Evolutionary conservation across 31 red algal species (phyloP).

Genomic region (Asparagopsis taxiformis): DNA sequence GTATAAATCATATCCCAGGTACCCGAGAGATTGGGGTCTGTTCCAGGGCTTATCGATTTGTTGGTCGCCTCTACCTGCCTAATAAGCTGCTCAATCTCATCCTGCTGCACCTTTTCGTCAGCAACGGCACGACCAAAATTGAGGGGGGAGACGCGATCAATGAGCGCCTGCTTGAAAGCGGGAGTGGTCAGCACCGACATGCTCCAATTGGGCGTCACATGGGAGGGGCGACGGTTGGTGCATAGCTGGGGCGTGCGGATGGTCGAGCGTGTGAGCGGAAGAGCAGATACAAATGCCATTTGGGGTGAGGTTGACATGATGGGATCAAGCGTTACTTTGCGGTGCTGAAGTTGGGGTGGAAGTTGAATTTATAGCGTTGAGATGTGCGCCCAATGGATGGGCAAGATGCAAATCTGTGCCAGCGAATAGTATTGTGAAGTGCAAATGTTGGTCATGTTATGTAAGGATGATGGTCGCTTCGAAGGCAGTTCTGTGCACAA

Average conservation of each 20-base stretch:
- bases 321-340: too few relatives aligned
- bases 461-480: too few relatives aligned
- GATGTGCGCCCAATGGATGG: too few relatives aligned
- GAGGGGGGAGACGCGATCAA: constrained; percentile 29
- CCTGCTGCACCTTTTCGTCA: constrained; percentile 26
- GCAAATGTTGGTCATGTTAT: too few relatives aligned
- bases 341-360: too few relatives aligned
- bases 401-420: too few relatives aligned
- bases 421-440: too few relatives aligned
- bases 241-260: not conserved
- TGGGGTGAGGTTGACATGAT: too few relatives aligned
- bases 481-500: too few relatives aligned
- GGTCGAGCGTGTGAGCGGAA: not conserved
- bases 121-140: constrained; percentile 57
- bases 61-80: constrained; percentile 80
- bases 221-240: not conserved
- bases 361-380: too few relatives aligned
- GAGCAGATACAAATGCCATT: not conserved
- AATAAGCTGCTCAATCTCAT: constrained; percentile 52
- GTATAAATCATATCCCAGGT: constrained; percentile 88
- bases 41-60: constrained; percentile 38
- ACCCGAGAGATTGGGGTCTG: constrained; percentile 67
- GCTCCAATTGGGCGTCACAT: not conserved
- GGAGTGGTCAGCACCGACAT: constrained; percentile 20
- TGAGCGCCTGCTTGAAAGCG: constrained; percentile 50